Evolutionary conservation across 768 basidiomycete genomes (phyloP).

Genomic region (Hortiboletus campestris): DNA sequence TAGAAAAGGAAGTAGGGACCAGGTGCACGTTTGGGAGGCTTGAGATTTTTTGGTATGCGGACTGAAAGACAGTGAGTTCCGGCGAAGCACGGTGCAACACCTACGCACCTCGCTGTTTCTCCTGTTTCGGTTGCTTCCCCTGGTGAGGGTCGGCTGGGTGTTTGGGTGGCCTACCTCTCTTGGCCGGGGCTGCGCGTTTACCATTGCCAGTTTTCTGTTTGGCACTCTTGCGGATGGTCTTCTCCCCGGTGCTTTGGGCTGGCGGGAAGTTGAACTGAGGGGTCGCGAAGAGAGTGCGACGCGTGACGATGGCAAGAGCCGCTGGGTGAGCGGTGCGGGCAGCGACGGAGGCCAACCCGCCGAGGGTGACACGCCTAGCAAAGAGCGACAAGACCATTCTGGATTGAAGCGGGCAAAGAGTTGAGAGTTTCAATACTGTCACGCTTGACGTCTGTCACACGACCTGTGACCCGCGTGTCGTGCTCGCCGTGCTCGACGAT

Average conservation of each 20-base stretch:
- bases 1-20: constrained; percentile 28
- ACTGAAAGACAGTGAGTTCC: constrained; percentile 14
- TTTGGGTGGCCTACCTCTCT: constrained; percentile 8
- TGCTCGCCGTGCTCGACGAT: neutral
- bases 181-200: constrained; percentile 1
- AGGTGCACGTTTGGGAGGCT: constrained; percentile 30
- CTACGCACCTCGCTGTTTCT: constrained; percentile 16
- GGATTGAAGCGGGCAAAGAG: neutral
- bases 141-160: neutral
- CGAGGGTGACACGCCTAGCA: constrained; percentile 1
- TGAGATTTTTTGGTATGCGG: constrained; percentile 12
- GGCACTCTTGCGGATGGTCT: neutral
- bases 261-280: constrained; percentile 12
- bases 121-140: neutral
- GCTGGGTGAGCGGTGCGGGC: neutral
- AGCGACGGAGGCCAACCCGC: neutral
- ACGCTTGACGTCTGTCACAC: constrained; percentile 19
- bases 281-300: constrained; percentile 29
- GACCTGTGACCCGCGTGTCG: constrained; percentile 8
- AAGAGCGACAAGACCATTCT: constrained; percentile 18
- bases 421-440: constrained; percentile 5
- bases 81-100: neutral
- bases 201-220: neutral
- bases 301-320: constrained; percentile 6
- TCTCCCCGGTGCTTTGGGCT: neutral